Base-by-base conservation (phyloP, 208 protist species). In the Leishmania turanica region DNA sequence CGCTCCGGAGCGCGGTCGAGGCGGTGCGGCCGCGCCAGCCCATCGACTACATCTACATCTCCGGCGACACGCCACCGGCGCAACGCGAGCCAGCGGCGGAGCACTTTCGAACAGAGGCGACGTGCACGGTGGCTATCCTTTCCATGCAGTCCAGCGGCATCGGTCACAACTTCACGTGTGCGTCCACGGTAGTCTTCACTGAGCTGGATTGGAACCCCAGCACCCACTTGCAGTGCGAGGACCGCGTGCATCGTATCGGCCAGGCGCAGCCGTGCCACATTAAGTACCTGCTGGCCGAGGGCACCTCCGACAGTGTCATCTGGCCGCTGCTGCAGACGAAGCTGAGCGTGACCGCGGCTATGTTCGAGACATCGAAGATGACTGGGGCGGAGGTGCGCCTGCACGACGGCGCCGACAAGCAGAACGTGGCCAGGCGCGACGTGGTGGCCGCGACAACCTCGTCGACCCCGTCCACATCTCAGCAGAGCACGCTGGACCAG, bases 141-240 rank as follows among this genome's bases (percentile, higher is more conserved):
- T 97, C 94, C n/a, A 98, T 99, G 89, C 95, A 93, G 60, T 98
- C 98, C 1, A 98, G 97, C 78, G 98, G 98, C n/a, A 96, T 94
- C 40, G 98, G 99, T 19, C 91, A 99, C 68, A 99, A 99, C 79
- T 90, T 99, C 58, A 98, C 94, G 13, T 95, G 92, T 69, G 96
- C 97, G 60, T 92, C 90, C 40, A 98, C 94, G 13, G 98, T 99
- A 0, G 90, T 99, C 4, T 99, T 99, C 91, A 95, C 97, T 1
- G 98, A 99, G 89, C 89, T 99, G 6, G 98, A 97, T 87, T 99
- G 99, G 99, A 99, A 98, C 80, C 98, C 98, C n/a, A 98, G 96
- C 58, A 96, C 95, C 11, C 91, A 99, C 49, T 83, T 98, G 8
- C 99, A 99, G 87, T 98, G 96, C 75, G 99, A 99, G 80, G 98